Conservation (phyloP, 2,329 filamentous ascomycete species). For the Arachnomyces sp. region DNA sequence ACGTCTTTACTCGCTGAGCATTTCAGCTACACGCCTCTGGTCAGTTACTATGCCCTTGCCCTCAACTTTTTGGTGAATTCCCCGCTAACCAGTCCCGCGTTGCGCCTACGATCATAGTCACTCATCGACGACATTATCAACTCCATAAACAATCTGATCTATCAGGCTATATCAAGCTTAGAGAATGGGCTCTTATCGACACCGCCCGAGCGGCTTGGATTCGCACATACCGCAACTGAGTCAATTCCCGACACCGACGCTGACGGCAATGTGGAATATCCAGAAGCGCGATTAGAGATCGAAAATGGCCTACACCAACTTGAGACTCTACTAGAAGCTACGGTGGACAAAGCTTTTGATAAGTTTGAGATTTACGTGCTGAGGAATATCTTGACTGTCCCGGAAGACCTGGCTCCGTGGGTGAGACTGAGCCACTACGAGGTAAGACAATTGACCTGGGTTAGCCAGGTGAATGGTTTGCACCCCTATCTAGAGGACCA, state of each 20-base stretch:
- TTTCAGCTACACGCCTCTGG: conserved; percentile 86
- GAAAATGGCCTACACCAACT: conserved; percentile 80
- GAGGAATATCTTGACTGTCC: conserved; percentile 70
- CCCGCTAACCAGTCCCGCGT: conserved; percentile 6
- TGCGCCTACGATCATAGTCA: conserved; percentile 46
- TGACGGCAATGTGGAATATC: conserved; percentile 38
- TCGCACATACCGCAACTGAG: conserved; percentile 46
- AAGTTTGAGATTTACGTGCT: conserved; percentile 84
- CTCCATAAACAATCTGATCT: conserved; percentile 85
- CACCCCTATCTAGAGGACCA: neutral
- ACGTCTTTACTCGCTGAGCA: conserved; percentile 79
- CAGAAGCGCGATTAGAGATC: conserved; percentile 60
- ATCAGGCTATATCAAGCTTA: conserved; percentile 78
- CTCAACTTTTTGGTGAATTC: conserved; percentile 2
- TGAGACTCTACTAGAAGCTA: conserved; percentile 70
- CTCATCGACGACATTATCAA: conserved; percentile 98
- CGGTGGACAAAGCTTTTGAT: conserved; percentile 78
- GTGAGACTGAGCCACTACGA: conserved; percentile 80
- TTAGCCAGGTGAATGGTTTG: neutral
- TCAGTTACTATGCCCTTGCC: conserved; percentile 38
- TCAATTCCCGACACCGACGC: conserved; percentile 40
- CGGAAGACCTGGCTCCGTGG: conserved; percentile 64
- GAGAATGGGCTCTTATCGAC: conserved; percentile 71
- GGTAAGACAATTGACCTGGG: conserved; percentile 32
- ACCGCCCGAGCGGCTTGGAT: conserved; percentile 71